Conservation (phyloP, 225 moss, liverwort and hornwort genomes). For the Pleurozium schreberi region DNA sequence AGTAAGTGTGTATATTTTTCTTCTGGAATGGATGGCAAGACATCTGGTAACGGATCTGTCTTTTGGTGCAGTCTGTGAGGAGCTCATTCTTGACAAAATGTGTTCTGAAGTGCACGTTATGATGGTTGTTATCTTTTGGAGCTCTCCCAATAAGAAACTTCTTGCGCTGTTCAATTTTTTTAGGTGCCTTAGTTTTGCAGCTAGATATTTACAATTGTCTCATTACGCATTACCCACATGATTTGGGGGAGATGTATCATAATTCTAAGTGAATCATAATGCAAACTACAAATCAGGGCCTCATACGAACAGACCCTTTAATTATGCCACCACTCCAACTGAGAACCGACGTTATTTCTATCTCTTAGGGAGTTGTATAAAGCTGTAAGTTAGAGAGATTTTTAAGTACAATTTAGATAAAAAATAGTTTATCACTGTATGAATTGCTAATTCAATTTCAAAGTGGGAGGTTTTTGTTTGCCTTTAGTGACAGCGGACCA, state of each 20-base stretch:
- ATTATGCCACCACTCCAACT: background rate
- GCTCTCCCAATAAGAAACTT: background rate
- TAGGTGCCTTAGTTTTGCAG: background rate
- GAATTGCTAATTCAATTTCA: background rate
- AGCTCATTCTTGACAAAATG: background rate
- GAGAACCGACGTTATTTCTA: background rate
- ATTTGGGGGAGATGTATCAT: background rate
- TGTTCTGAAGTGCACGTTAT: background rate
- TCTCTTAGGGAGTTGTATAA: background rate
- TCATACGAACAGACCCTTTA: background rate
- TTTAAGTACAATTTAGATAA: background rate
- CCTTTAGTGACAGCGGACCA: no score
- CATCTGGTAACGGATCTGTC: background rate
- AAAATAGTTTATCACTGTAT: background rate
- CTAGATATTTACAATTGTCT: background rate
- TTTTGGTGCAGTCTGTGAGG: background rate
- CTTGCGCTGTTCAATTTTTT: background rate
- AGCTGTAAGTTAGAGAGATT: background rate
- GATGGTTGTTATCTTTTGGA: background rate
- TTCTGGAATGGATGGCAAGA: background rate
- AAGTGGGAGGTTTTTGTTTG: background rate
- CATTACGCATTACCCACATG: background rate
- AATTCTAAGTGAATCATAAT: background rate
- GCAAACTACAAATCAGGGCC: background rate
- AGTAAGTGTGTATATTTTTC: constrained; percentile 5